Percentiles rank a stretch among this genome's conserved stretches.
Conservation (phyloP, 306 rosid species). For the Sechiopsis laciniata region DNA sequence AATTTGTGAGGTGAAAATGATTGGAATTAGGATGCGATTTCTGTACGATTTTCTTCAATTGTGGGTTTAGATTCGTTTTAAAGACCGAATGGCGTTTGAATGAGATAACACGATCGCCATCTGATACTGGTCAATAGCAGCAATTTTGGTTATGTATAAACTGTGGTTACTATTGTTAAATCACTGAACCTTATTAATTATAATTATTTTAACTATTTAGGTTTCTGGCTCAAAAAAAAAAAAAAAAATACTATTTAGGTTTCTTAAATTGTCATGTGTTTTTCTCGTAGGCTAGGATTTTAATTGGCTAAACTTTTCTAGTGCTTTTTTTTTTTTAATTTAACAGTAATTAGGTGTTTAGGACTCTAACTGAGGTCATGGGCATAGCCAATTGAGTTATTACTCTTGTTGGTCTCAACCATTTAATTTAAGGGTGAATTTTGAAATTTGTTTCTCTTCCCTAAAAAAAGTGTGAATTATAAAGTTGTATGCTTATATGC, state of each 20-base stretch:
- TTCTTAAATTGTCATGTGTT: background rate
- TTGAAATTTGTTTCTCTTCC: too few species aligned
- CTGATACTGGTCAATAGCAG: background rate
- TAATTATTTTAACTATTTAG: background rate
- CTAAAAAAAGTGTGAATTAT: too few species aligned
- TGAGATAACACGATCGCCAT: background rate
- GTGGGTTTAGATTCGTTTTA: background rate
- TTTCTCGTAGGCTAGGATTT: background rate
- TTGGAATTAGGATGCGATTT: background rate
- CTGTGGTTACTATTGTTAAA: background rate
- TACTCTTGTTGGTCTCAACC: too few species aligned
- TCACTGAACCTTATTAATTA: background rate
- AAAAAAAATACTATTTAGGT: background rate
- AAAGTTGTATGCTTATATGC: too few species aligned
- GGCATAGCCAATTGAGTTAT: too few species aligned
- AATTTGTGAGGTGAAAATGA: background rate
- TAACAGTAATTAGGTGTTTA: too few species aligned
- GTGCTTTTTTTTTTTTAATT: too few species aligned
- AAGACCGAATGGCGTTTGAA: background rate
- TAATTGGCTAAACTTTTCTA: background rate
- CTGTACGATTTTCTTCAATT: background rate
- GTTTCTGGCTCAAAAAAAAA: background rate
- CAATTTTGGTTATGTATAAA: background rate
- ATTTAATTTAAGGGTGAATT: too few species aligned
- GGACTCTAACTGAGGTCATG: too few species aligned